A percentile compares a stretch with the other conserved stretches of the same genome.
These are phyloP conservation scores for Agrocybe pediades DNA, from an alignment of 768 basidiomycete genomes.

Conservation along the genomic window DNA sequence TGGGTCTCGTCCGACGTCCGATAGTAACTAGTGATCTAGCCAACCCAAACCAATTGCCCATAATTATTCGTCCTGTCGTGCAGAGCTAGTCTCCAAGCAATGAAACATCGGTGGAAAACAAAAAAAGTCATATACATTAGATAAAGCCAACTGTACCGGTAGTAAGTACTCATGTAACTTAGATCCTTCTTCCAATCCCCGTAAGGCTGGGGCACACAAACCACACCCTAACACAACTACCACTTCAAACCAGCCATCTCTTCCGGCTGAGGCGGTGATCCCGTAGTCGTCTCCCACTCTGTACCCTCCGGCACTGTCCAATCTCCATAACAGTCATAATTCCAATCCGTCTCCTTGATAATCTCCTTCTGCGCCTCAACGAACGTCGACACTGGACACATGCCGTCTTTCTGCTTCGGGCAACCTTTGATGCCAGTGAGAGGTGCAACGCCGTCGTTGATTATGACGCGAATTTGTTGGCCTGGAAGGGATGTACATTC, in stretches of 20 bases:
- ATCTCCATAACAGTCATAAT: conserved; percentile 72
- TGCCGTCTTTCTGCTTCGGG: conserved; percentile 67
- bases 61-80: conserved; percentile 28
- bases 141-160: too few species aligned
- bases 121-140: too few species aligned
- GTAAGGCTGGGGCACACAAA: too few species aligned
- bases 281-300: conserved; percentile 73
- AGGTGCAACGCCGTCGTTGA: conserved; percentile 88
- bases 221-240: too few species aligned
- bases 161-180: too few species aligned
- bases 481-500: conserved; percentile 52
- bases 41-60: conserved; percentile 42
- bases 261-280: conserved; percentile 51
- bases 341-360: conserved; percentile 70
- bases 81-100: too few species aligned
- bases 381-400: conserved; percentile 77
- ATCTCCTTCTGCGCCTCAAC: conserved; percentile 68
- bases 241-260: not conserved
- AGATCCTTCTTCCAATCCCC: too few species aligned
- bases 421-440: conserved; percentile 79
- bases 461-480: conserved; percentile 76
- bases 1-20: conserved; percentile 40
- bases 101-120: too few species aligned
- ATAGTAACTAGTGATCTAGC: conserved; percentile 40
- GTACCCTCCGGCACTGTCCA: conserved; percentile 71